Evolutionary conservation across 2,329 filamentous ascomycete genomes (phyloP).

Genomic region (Westerdykella aurantiaca): DNA sequence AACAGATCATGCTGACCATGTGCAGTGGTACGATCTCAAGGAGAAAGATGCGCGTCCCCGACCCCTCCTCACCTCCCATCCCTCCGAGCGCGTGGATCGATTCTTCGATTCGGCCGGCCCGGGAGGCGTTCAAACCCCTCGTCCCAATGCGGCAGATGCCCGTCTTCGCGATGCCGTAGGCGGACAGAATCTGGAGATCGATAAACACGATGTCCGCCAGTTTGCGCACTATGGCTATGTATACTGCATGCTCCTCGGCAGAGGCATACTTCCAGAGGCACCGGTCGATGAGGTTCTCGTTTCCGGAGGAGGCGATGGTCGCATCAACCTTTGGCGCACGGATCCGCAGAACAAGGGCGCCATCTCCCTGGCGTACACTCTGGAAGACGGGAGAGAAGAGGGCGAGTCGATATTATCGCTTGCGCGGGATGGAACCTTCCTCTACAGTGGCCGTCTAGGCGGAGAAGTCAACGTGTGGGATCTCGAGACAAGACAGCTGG

Average conservation of each 20-base stretch:
- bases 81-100: conserved; percentile 69
- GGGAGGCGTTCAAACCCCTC: conserved; percentile 71
- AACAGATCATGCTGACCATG: conserved; percentile 5
- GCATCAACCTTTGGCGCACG: conserved; percentile 88
- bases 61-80: conserved; percentile 62
- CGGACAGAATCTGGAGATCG: conserved; percentile 70
- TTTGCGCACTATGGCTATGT: conserved; percentile 96
- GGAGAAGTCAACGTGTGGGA: conserved; percentile 96
- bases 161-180: conserved; percentile 48
- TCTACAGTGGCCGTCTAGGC: conserved; percentile 83
- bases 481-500: conserved; percentile 83
- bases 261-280: conserved; percentile 62
- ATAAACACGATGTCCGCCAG: conserved; percentile 70
- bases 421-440: conserved; percentile 80
- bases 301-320: conserved; percentile 88
- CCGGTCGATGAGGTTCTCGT: conserved; percentile 75
- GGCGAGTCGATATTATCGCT: conserved; percentile 68
- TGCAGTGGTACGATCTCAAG: conserved; percentile 69
- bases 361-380: conserved; percentile 63
- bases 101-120: conserved; percentile 92
- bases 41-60: conserved; percentile 56
- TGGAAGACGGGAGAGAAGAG: conserved; percentile 54
- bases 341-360: conserved; percentile 53
- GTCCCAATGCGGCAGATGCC: conserved; percentile 55
- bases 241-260: conserved; percentile 88